Conservation (phyloP, 2,329 filamentous ascomycete genomes). For the Sporothrix phasma region DNA sequence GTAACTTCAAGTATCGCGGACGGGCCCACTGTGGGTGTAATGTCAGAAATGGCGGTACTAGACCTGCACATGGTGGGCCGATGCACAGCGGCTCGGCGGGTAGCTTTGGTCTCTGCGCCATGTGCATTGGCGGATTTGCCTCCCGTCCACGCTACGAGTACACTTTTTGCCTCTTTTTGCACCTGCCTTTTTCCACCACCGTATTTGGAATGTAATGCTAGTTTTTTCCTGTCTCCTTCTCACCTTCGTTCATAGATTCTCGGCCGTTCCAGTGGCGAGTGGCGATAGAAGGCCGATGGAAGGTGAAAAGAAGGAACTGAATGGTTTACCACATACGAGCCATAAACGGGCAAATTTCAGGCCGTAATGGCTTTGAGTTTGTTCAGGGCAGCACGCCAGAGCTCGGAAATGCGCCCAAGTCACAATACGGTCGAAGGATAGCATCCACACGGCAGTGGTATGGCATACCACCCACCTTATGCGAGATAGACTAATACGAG, state of each 20-base stretch:
- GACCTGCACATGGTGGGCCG: conserved; percentile 11
- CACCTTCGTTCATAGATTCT: background rate
- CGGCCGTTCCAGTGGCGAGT: conserved; percentile 3
- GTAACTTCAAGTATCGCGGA: background rate
- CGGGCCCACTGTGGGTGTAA: background rate
- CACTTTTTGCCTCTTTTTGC: background rate
- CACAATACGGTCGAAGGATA: background rate
- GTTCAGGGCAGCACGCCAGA: too few relatives aligned
- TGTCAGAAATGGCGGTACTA: background rate
- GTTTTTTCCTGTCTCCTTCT: background rate
- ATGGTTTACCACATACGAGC: background rate
- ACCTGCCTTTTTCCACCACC: conserved; percentile 3
- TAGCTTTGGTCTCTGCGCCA: conserved; percentile 8
- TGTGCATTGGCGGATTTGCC: conserved; percentile 3
- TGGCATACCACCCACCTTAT: background rate
- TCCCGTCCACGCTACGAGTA: conserved; percentile 1
- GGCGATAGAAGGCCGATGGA: conserved; percentile 11
- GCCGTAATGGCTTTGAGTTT: too few relatives aligned
- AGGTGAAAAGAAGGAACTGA: background rate
- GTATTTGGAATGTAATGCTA: background rate
- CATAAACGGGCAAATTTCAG: background rate
- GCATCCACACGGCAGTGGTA: background rate
- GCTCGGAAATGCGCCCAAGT: background rate
- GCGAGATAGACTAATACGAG: background rate
- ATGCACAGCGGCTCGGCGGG: conserved; percentile 4